phyloP scores from a whole-genome alignment of 2,329 filamentous ascomycete species.

The Aspergillus tanneri region DNA sequence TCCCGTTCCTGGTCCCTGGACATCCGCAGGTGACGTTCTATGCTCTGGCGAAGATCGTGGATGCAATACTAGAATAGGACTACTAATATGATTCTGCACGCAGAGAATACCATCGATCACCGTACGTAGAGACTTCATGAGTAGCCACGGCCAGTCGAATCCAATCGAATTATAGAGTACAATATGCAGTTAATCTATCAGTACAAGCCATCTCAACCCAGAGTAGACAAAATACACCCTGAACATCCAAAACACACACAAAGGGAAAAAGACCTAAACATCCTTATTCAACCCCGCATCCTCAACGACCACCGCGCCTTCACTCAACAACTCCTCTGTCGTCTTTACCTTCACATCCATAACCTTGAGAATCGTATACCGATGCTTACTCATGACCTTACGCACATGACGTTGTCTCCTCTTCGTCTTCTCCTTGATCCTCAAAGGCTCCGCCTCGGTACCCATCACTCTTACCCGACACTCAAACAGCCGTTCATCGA shows the following conservation, averaged over 20 bases:
- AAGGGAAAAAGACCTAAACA: neutral
- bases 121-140: neutral
- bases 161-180: slow-evolving; percentile 30
- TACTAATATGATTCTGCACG: neutral
- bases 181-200: slow-evolving; percentile 35
- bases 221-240: neutral
- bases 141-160: neutral
- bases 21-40: slow-evolving; percentile 41
- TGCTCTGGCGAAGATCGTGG: slow-evolving; percentile 41
- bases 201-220: slow-evolving; percentile 28
- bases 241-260: neutral
- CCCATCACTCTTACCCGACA: slow-evolving; percentile 84
- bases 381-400: slow-evolving; percentile 83
- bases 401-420: slow-evolving; percentile 66
- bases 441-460: slow-evolving; percentile 75
- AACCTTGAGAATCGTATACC: slow-evolving; percentile 81
- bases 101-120: neutral
- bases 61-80: slow-evolving; percentile 16
- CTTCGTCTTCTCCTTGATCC: slow-evolving; percentile 79
- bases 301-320: slow-evolving; percentile 41
- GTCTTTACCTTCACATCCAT: slow-evolving; percentile 72
- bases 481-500: slow-evolving; percentile 81
- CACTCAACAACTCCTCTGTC: slow-evolving; percentile 53
- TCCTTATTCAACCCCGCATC: slow-evolving; percentile 18
- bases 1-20: slow-evolving; percentile 37